Percentiles rank a stretch among this genome's conserved stretches.
Evolutionary conservation across 768 basidiomycete species (phyloP).

Genomic region (Ephemerocybe angulata): DNA sequence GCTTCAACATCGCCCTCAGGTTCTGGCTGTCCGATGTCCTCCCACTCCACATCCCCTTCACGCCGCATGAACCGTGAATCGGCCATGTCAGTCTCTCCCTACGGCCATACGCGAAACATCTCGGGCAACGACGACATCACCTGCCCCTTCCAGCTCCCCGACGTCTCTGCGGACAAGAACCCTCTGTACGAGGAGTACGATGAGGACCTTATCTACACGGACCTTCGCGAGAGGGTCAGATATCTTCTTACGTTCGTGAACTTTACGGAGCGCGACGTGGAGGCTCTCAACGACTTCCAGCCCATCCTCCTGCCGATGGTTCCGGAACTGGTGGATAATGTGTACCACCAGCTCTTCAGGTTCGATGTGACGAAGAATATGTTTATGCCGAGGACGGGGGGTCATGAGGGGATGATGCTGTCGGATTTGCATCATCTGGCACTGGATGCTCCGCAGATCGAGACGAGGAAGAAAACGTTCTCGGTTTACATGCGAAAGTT

Average conservation of each 20-base stretch:
- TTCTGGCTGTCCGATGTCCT: background rate
- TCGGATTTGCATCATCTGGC: constrained; percentile 8
- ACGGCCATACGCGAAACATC: background rate
- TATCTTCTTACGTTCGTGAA: constrained; percentile 6
- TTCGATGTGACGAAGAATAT: constrained; percentile 7
- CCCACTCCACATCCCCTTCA: background rate
- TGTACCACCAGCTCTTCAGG: constrained; percentile 7
- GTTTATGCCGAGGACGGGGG: constrained; percentile 8
- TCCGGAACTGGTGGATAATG: constrained; percentile 8
- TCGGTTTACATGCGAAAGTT: constrained; percentile 8
- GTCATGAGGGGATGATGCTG: constrained; percentile 7
- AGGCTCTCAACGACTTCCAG: constrained; percentile 11
- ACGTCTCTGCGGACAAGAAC: background rate
- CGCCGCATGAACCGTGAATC: background rate
- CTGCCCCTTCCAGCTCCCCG: background rate
- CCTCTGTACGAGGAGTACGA: constrained; percentile 6
- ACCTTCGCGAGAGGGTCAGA: constrained; percentile 8
- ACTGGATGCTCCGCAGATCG: constrained; percentile 8
- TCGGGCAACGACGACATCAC: background rate
- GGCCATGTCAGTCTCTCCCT: background rate
- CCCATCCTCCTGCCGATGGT: constrained; percentile 8
- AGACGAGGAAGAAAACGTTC: constrained; percentile 9
- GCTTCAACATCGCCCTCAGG: background rate
- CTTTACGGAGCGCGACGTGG: constrained; percentile 9
- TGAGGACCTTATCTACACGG: constrained; percentile 1